Evolutionary conservation across 768 basidiomycete genomes (phyloP).

Genomic region (Rhodotorula kratochvilovae): DNA sequence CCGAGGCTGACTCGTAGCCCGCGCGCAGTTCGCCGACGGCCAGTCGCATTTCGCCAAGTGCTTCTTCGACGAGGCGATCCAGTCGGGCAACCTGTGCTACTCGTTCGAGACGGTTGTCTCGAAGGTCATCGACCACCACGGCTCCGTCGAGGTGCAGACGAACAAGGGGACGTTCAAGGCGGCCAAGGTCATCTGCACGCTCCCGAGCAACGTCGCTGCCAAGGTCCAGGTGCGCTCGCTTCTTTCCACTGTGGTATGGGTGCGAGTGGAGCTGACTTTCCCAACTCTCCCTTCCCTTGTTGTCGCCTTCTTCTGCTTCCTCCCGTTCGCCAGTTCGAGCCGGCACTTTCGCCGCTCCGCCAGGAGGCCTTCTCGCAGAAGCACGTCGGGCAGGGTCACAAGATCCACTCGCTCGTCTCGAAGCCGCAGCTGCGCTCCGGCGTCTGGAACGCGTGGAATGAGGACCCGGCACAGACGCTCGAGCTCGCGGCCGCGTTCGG

Average conservation of each 20-base stretch:
- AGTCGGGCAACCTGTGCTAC: background rate
- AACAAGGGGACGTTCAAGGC: slow-evolving; percentile 13
- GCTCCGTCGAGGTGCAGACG: slow-evolving; percentile 5
- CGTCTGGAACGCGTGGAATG: slow-evolving; percentile 1
- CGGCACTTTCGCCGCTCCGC: background rate
- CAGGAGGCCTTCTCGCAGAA: slow-evolving; percentile 4
- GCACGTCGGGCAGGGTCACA: background rate
- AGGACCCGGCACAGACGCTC: background rate
- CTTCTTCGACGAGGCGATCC: slow-evolving; percentile 8
- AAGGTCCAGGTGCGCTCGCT: background rate
- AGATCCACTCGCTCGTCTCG: background rate
- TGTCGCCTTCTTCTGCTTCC: too few relatives aligned
- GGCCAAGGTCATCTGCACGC: slow-evolving; percentile 5
- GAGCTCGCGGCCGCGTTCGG: slow-evolving; percentile 12
- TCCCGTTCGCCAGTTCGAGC: background rate
- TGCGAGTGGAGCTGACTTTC: too few relatives aligned
- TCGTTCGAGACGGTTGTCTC: background rate
- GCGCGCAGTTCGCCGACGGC: background rate
- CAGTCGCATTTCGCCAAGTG: slow-evolving; percentile 12
- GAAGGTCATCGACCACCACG: slow-evolving; percentile 5
- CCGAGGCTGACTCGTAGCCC: background rate
- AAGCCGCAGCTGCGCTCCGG: slow-evolving; percentile 3
- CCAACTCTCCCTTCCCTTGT: too few relatives aligned
- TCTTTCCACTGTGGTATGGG: too few relatives aligned
- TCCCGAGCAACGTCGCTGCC: slow-evolving; percentile 3